Conservation (phyloP, 495 filamentous ascomycete genomes). For the Penicillium crystallinum region DNA sequence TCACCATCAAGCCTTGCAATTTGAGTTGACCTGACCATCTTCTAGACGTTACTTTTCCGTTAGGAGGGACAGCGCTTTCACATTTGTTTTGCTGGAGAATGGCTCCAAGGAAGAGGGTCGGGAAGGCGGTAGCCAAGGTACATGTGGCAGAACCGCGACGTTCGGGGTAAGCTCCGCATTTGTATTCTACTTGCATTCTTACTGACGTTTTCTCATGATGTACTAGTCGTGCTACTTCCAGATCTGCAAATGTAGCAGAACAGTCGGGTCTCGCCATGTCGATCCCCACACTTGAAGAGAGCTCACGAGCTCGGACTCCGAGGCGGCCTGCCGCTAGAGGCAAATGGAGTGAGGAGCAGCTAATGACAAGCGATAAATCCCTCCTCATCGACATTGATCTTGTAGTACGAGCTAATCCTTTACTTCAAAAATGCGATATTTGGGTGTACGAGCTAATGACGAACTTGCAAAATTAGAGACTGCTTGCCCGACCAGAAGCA, state of each 20-base stretch:
- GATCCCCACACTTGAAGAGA: conserved; percentile 15
- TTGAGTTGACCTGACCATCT: conserved; percentile 92
- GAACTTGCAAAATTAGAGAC: conserved; percentile 34
- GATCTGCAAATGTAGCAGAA: conserved; percentile 23
- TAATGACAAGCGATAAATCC: conserved; percentile 52
- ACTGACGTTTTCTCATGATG: conserved; percentile 14
- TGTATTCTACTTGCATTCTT: neutral
- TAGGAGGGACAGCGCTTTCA: neutral
- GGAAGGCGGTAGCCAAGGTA: conserved; percentile 27
- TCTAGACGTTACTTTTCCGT: conserved; percentile 15
- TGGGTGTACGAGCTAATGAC: conserved; percentile 2
- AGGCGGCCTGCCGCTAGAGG: conserved; percentile 29
- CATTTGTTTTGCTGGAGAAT: conserved; percentile 26
- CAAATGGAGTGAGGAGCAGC: conserved; percentile 44
- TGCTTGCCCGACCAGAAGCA: conserved; percentile 50
- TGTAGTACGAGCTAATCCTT: conserved; percentile 40
- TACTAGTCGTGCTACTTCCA: conserved; percentile 11
- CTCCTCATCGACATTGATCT: conserved; percentile 51
- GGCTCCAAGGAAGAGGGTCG: conserved; percentile 18
- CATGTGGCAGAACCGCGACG: conserved; percentile 26
- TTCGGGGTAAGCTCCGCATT: conserved; percentile 15
- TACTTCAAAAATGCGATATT: neutral
- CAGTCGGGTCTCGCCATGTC: conserved; percentile 15
- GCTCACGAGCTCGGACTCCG: conserved; percentile 18
- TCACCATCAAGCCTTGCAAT: conserved; percentile 90